phyloP scores from a whole-genome alignment of 371 early-diverging fungal species.

The Mortierella sp. region DNA sequence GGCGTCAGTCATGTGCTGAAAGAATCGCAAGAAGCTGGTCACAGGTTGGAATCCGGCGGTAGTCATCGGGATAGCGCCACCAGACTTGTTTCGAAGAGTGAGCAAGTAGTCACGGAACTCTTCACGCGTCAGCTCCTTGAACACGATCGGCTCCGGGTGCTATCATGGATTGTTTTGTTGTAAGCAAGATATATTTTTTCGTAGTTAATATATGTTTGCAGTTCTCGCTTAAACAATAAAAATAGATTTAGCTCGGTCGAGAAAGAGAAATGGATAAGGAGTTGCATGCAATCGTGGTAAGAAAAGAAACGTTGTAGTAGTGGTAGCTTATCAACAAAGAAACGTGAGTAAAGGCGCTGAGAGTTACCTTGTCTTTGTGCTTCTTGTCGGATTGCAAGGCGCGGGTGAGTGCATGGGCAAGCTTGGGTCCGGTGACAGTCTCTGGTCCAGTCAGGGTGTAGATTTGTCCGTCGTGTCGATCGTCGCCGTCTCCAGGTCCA shows the following conservation, averaged over 20 bases:
- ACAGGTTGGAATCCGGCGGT: background rate
- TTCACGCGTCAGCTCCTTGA: slow-evolving; percentile 23
- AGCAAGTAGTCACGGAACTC: slow-evolving; percentile 23
- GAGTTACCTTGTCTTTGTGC: background rate
- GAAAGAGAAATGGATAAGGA: background rate
- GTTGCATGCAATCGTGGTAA: background rate
- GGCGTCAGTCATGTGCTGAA: background rate
- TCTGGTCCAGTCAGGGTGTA: slow-evolving; percentile 45
- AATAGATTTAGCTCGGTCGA: background rate
- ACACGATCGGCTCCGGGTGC: slow-evolving; percentile 4
- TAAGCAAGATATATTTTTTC: background rate
- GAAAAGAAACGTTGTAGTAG: background rate
- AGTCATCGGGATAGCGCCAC: background rate
- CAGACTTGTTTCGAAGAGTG: slow-evolving; percentile 7
- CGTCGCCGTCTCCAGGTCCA: background rate
- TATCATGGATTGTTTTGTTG: background rate
- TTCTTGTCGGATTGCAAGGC: background rate
- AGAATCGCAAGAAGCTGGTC: background rate
- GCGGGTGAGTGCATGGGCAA: slow-evolving; percentile 24
- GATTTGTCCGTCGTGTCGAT: slow-evolving; percentile 22
- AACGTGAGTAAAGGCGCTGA: background rate
- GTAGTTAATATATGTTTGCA: no score
- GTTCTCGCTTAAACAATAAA: background rate
- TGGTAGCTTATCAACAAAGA: background rate
- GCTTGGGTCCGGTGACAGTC: slow-evolving; percentile 27